Evolutionary conservation across 2,329 filamentous ascomycete genomes (phyloP).

Genomic region (Periconia sp.): DNA sequence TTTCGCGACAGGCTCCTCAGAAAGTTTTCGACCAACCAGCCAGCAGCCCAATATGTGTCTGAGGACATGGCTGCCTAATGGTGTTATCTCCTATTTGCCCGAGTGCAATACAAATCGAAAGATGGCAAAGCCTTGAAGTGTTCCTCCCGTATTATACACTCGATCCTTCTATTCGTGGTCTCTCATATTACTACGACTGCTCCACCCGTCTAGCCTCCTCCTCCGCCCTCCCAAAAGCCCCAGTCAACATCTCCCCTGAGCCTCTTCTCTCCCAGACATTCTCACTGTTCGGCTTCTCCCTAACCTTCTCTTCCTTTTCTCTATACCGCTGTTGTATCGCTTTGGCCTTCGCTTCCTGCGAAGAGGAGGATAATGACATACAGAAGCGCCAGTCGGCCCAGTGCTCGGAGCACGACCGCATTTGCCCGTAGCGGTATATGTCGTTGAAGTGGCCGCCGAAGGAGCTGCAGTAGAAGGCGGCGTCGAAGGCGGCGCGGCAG

Average conservation of each 20-base stretch:
- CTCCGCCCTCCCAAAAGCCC: slow-evolving; percentile 29
- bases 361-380: slow-evolving; percentile 76
- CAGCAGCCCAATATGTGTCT: no score
- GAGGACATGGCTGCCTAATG: no score
- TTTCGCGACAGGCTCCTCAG: no score
- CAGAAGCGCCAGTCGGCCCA: slow-evolving; percentile 98
- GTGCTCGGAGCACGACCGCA: slow-evolving; percentile 79
- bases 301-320: slow-evolving; percentile 70
- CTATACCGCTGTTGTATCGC: slow-evolving; percentile 71
- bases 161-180: no score
- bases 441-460: slow-evolving; percentile 90
- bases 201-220: slow-evolving; percentile 14
- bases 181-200: background rate
- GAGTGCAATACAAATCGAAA: no score
- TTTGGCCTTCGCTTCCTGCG: slow-evolving; percentile 62
- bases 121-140: no score
- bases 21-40: no score
- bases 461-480: slow-evolving; percentile 91
- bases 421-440: slow-evolving; percentile 82
- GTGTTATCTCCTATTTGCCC: no score
- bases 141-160: no score
- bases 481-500: slow-evolving; percentile 89
- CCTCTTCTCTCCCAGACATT: slow-evolving; percentile 84
- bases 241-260: slow-evolving; percentile 37
- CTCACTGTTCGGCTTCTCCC: slow-evolving; percentile 77